These are phyloP conservation scores for Cryphonectria radicalis DNA, from an alignment of 2,329 filamentous ascomycete genomes.

Conservation along the genomic window DNA sequence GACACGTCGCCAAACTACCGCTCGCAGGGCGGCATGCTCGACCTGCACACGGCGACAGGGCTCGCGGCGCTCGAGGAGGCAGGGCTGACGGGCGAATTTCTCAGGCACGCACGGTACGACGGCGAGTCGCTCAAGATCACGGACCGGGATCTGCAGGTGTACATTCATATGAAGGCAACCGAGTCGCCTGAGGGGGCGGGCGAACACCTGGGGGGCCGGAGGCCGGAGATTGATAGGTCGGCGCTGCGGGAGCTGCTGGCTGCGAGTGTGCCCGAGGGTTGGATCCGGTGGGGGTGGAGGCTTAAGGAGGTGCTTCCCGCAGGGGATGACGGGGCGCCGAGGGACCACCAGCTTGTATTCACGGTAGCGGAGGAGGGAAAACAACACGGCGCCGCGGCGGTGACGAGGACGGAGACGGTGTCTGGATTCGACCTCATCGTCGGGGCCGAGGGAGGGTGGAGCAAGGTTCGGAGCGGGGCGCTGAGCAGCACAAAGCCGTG, in stretches of 20 bases:
- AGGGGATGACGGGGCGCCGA: slow-evolving; percentile 32
- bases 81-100: slow-evolving; percentile 54
- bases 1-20: slow-evolving; percentile 49
- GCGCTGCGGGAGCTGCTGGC: slow-evolving; percentile 49
- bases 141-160: slow-evolving; percentile 45
- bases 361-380: neutral
- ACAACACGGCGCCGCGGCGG: neutral
- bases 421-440: slow-evolving; percentile 46
- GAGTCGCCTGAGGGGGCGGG: slow-evolving; percentile 37
- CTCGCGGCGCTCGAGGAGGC: slow-evolving; percentile 56
- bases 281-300: slow-evolving; percentile 51
- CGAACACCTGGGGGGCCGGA: slow-evolving; percentile 34
- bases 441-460: slow-evolving; percentile 44
- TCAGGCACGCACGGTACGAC: slow-evolving; percentile 55
- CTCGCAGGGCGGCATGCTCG: slow-evolving; percentile 57
- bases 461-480: slow-evolving; percentile 38
- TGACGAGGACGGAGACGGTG: slow-evolving; percentile 37
- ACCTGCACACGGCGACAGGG: slow-evolving; percentile 56
- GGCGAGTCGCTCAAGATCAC: slow-evolving; percentile 54
- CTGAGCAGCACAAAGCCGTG: slow-evolving; percentile 45
- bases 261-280: slow-evolving; percentile 48
- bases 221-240: slow-evolving; percentile 59
- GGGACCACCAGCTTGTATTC: slow-evolving; percentile 43
- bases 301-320: slow-evolving; percentile 45
- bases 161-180: slow-evolving; percentile 37